Evolutionary conservation across 2,329 filamentous ascomycete genomes (phyloP).

Genomic region (Paraphaeosphaeria sporulosa): DNA sequence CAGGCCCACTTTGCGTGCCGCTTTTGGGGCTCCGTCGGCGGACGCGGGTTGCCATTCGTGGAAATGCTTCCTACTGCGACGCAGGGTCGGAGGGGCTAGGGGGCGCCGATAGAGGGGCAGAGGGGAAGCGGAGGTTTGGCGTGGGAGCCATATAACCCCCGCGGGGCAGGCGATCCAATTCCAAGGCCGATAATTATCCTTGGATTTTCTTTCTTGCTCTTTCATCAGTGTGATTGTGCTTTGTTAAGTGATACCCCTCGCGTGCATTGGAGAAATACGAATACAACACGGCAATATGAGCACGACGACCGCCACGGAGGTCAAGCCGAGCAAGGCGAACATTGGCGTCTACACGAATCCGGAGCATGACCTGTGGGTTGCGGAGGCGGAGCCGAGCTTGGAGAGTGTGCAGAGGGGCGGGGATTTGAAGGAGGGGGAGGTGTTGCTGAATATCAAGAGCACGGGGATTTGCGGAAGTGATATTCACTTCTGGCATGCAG

Average conservation of each 20-base stretch:
- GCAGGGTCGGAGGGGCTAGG: constrained; percentile 5
- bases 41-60: constrained; percentile 31
- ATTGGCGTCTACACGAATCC: constrained; percentile 98
- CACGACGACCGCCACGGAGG: constrained; percentile 46
- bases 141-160: constrained; percentile 10
- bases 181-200: not conserved
- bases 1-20: not conserved
- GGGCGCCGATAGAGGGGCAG: constrained; percentile 16
- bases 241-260: not conserved
- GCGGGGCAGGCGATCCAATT: not conserved
- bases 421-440: constrained; percentile 79
- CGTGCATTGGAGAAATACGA: not conserved
- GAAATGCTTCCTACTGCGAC: constrained; percentile 23
- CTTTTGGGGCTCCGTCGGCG: constrained; percentile 14
- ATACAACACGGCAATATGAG: constrained; percentile 41
- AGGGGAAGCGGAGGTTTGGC: not conserved
- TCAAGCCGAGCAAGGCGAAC: constrained; percentile 75
- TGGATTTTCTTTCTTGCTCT: not conserved
- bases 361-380: constrained; percentile 88
- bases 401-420: constrained; percentile 76
- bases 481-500: constrained; percentile 96
- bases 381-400: constrained; percentile 75
- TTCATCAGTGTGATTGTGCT: not conserved
- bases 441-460: constrained; percentile 87
- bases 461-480: constrained; percentile 97